Evolutionary conservation across 768 basidiomycete species (phyloP), one percentile per base, ranked within the genome.

Genomic region (Strobilomyces echinocephalus): DNA sequence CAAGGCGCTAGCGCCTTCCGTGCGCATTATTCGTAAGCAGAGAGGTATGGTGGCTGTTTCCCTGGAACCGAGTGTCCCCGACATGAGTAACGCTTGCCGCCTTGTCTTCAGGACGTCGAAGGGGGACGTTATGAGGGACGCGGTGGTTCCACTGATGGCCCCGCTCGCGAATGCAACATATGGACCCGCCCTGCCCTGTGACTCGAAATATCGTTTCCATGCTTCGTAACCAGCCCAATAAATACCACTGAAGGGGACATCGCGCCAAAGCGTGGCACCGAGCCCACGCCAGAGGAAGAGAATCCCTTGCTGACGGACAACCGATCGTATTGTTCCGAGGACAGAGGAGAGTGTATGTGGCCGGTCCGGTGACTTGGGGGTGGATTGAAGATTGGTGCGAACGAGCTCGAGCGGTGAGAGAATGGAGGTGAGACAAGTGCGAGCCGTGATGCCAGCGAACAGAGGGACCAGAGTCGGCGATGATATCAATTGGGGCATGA

Each of bases 71-170:
- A 74, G 65, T 4, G 83, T 66, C 9, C 76, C 66, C 9, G 80
- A 75, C 86, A 91, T 88, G 34, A 88, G 61, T 41, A 91, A 74
- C 4, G 94, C 85, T 66, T 99, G 97, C 47, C 91, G 76, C 50
- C 95, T 81, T 2, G 97, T 98, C 72, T 99, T 99, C 52, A 98
- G 77, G 20, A 97, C 94, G 65, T 99, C 97, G 65, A 97, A 97
- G 0, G 97, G 95, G 14, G 92, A 91, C 2, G 95, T 97, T 52
- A 95, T 57, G 26, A 97, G 72, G 1, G 95, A 92, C 10, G 95
- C 90, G 0, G 79, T 76, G 35, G 84, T 92, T 47, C 97, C 97
- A 60, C 91, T 92, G 48, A 86, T 71, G 8, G 94, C 93, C 1
- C 97, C 97, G 62, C 91, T 87, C n/a, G 85, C 69, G 68, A 98